phyloP scores from a whole-genome alignment of 768 basidiomycete genomes.

The Hypsizygus marmoreus region DNA sequence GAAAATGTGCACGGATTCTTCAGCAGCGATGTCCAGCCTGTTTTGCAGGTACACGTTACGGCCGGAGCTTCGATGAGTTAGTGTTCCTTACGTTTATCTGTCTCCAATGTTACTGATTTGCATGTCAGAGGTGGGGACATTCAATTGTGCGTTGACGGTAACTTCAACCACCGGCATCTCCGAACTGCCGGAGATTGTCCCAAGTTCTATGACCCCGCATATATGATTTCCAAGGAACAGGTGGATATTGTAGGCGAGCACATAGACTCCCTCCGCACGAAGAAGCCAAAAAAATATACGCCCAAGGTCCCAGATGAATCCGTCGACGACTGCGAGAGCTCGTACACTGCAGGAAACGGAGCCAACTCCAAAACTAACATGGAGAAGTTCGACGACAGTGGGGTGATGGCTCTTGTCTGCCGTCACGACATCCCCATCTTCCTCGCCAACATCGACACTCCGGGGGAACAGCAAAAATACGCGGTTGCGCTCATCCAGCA shows the following conservation, averaged over 20 bases:
- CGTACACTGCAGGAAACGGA: conserved; percentile 30
- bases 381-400: conserved; percentile 29
- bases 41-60: conserved; percentile 27
- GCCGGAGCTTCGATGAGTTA: conserved; percentile 18
- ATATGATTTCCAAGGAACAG: neutral
- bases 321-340: conserved; percentile 32
- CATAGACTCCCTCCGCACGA: neutral
- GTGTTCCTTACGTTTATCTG: conserved; percentile 2
- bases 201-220: neutral
- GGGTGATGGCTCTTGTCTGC: conserved; percentile 34
- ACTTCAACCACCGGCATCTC: conserved; percentile 28
- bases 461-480: conserved; percentile 40
- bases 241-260: neutral
- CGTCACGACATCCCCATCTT: neutral
- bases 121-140: conserved; percentile 33
- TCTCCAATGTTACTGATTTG: neutral
- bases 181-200: neutral
- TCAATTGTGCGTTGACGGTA: conserved; percentile 38
- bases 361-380: conserved; percentile 13
- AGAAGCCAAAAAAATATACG: neutral
- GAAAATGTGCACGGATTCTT: conserved; percentile 5
- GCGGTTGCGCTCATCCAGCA: conserved; percentile 32
- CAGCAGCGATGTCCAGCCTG: conserved; percentile 27
- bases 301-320: conserved; percentile 2
- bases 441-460: neutral